Conservation (phyloP, 2,329 filamentous ascomycete genomes). For the Cordyceps pruinosa region DNA sequence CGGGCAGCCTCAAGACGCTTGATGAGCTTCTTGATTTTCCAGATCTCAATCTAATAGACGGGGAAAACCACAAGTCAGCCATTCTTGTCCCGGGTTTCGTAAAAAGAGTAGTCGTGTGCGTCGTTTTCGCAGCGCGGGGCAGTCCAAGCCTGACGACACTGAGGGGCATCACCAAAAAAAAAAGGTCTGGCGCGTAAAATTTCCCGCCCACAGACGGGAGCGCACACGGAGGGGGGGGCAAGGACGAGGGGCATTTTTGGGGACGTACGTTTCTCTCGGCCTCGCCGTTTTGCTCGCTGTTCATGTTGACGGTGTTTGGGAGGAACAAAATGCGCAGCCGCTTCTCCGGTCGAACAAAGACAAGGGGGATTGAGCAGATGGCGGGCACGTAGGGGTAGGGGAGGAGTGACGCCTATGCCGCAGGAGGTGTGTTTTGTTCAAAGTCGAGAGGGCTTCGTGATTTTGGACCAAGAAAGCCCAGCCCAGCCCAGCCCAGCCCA, state of each 20-base stretch:
- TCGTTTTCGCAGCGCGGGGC: slow-evolving; percentile 2
- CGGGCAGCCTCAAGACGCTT: slow-evolving; percentile 95
- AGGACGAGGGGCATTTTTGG: background rate
- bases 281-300: slow-evolving; percentile 13
- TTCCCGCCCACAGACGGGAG: slow-evolving; percentile 6
- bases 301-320: slow-evolving; percentile 11
- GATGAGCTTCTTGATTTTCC: slow-evolving; percentile 99
- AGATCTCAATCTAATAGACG: slow-evolving; percentile 58
- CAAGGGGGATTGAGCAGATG: slow-evolving; percentile 4
- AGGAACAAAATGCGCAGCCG: background rate
- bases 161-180: slow-evolving; percentile 13
- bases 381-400: slow-evolving; percentile 4
- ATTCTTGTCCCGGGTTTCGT: background rate
- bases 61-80: slow-evolving; percentile 1
- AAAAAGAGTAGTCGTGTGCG: background rate
- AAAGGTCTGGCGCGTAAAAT: slow-evolving; percentile 6
- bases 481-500: no score
- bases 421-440: slow-evolving; percentile 11
- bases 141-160: slow-evolving; percentile 1
- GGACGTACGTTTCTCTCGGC: slow-evolving; percentile 15
- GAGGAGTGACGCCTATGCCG: slow-evolving; percentile 8
- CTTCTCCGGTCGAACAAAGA: slow-evolving; percentile 4
- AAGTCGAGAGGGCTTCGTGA: background rate
- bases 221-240: slow-evolving; percentile 10
- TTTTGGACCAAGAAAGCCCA: slow-evolving; percentile 1